Conservation (phyloP, 768 basidiomycete genomes). For the Cystobasidium ongulense region DNA sequence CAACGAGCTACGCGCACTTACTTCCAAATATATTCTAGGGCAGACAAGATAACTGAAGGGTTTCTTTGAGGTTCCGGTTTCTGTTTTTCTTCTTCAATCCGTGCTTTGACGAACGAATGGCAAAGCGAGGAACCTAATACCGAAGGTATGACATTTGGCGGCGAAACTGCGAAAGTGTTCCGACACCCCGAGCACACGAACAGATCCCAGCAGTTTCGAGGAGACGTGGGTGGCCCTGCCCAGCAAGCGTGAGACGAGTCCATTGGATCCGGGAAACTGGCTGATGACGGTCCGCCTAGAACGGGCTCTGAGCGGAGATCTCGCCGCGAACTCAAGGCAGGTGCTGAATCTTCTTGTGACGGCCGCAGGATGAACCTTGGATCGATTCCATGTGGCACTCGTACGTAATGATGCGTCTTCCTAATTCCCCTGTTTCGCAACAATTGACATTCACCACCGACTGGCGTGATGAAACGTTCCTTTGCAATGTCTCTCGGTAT, state of each 20-base stretch:
- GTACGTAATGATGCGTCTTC: conserved; percentile 31
- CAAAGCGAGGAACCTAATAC: background rate
- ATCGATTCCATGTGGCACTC: conserved; percentile 3
- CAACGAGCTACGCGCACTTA: background rate
- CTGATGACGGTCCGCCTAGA: conserved; percentile 1
- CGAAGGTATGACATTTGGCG: background rate
- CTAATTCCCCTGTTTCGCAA: background rate
- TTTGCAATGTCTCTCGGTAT: background rate
- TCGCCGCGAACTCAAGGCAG: background rate
- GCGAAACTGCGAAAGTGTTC: conserved; percentile 1
- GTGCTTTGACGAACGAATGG: background rate
- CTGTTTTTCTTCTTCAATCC: background rate
- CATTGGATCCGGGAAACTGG: background rate
- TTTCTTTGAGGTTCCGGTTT: background rate
- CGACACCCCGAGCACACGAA: conserved; percentile 16
- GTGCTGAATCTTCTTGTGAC: background rate
- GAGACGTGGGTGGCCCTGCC: background rate
- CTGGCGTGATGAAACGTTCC: background rate
- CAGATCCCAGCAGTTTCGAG: conserved; percentile 2
- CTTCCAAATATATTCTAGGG: conserved; percentile 28
- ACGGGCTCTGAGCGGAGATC: background rate
- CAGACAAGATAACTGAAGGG: background rate
- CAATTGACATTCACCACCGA: background rate
- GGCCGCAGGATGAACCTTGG: conserved; percentile 12
- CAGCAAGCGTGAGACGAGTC: background rate